A percentile compares a stretch with the other conserved stretches of the same genome.
phyloP scores from a whole-genome alignment of 768 basidiomycete species.

The Zangia roseola region DNA sequence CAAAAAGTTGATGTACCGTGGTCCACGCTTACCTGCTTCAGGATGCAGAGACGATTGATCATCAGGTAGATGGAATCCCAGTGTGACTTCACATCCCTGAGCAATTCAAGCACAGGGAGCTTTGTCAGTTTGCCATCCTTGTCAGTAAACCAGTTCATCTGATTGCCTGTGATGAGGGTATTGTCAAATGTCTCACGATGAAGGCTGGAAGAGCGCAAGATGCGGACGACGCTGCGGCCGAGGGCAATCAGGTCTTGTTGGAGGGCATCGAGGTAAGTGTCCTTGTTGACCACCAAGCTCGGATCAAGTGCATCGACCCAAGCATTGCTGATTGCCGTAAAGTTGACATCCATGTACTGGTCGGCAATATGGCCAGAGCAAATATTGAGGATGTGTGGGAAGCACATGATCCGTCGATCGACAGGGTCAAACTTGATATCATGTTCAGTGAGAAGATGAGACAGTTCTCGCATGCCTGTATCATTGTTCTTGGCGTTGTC shows the following conservation, averaged over 20 bases:
- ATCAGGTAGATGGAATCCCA: slow-evolving; percentile 25
- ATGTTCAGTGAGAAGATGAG: no score
- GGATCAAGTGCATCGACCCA: neutral
- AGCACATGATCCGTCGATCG: slow-evolving; percentile 7
- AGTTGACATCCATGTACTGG: neutral
- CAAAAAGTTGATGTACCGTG: no score
- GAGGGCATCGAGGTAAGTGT: neutral
- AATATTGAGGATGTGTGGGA: slow-evolving; percentile 22
- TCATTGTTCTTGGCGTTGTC: no score
- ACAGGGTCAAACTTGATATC: no score
- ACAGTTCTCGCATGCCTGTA: no score
- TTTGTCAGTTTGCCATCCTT: neutral
- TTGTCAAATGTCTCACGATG: neutral
- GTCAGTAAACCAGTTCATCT: neutral
- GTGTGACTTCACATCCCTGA: slow-evolving; percentile 34
- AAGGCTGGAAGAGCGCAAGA: neutral
- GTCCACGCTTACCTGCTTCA: neutral
- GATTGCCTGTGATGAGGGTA: neutral
- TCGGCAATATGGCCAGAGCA: slow-evolving; percentile 7
- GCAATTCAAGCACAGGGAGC: neutral
- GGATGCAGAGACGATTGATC: slow-evolving; percentile 14
- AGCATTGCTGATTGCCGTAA: neutral
- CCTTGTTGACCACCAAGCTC: neutral
- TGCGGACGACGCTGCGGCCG: neutral
- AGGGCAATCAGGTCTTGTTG: neutral